These are phyloP conservation scores for Diaporthe capsici DNA, from an alignment of 2,329 filamentous ascomycete genomes.

Conservation along the genomic window DNA sequence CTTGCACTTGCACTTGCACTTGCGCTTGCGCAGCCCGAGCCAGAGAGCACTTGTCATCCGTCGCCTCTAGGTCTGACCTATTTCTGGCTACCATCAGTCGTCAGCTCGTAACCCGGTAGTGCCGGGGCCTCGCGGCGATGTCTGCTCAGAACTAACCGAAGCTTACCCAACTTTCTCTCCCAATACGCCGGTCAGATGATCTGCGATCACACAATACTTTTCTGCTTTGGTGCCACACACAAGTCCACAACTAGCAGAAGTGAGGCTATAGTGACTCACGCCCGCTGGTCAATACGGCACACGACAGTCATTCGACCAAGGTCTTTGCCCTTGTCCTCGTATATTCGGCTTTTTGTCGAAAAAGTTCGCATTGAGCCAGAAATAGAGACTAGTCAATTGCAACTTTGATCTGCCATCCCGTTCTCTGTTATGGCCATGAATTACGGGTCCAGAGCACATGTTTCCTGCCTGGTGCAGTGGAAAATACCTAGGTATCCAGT, in stretches of 20 bases:
- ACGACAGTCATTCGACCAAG: not conserved
- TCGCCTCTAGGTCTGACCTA: constrained; percentile 5
- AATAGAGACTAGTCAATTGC: no score
- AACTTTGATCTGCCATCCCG: no score
- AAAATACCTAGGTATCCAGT: not conserved
- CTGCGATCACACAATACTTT: not conserved
- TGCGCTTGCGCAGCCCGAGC: constrained; percentile 4
- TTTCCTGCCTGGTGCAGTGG: not conserved
- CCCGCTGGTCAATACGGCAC: not conserved
- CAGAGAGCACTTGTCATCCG: not conserved
- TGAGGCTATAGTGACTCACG: not conserved
- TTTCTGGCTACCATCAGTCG: constrained; percentile 11
- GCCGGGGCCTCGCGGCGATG: not conserved
- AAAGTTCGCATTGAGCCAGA: not conserved
- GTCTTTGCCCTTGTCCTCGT: not conserved
- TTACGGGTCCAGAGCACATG: not conserved
- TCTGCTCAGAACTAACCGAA: not conserved
- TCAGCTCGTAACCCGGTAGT: constrained; percentile 23
- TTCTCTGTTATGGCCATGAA: not conserved
- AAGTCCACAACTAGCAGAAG: not conserved
- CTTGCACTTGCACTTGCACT: constrained; percentile 9
- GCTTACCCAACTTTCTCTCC: not conserved
- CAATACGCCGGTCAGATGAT: not conserved
- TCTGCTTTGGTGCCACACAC: not conserved
- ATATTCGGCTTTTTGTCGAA: not conserved